phyloP scores from a whole-genome alignment of 495 filamentous ascomycete genomes.

The Neurospora sublineolata region DNA sequence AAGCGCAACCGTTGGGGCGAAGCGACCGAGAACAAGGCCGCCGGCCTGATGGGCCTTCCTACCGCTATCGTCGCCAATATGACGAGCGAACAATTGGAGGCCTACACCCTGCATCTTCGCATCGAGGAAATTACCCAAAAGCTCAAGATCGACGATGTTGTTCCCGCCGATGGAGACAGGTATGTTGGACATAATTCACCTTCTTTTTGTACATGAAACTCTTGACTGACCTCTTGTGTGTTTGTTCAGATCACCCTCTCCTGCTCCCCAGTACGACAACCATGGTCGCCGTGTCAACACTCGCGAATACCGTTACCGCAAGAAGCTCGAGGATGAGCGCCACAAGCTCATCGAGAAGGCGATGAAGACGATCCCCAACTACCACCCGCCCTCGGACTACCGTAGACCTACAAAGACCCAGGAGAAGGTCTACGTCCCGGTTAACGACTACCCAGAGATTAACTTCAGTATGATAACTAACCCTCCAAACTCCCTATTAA shows the following conservation, averaged over 20 bases:
- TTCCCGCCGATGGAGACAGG: conserved; percentile 89
- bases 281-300: conserved; percentile 98
- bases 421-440: conserved; percentile 99
- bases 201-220: not conserved
- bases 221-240: conserved; percentile 11
- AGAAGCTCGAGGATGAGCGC: conserved; percentile 93
- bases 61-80: conserved; percentile 93
- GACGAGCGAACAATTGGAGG: conserved; percentile 95
- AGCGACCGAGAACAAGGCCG: conserved; percentile 91
- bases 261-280: conserved; percentile 95
- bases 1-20: conserved; percentile 98
- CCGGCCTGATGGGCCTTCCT: conserved; percentile 91
- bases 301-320: conserved; percentile 92
- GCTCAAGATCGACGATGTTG: conserved; percentile 94
- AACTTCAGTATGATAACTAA: conserved; percentile 99
- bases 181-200: conserved; percentile 31
- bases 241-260: conserved; percentile 71
- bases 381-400: conserved; percentile 93
- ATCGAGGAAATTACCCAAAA: conserved; percentile 99
- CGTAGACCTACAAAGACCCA: conserved; percentile 97
- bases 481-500: conserved; percentile 77
- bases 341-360: conserved; percentile 97
- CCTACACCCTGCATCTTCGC: conserved; percentile 86
- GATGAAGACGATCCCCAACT: conserved; percentile 97
- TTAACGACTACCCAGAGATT: conserved; percentile 99